Evolutionary conservation across 108 stramenopile species (phyloP).

Genomic region (Licmophora abbreviata): DNA sequence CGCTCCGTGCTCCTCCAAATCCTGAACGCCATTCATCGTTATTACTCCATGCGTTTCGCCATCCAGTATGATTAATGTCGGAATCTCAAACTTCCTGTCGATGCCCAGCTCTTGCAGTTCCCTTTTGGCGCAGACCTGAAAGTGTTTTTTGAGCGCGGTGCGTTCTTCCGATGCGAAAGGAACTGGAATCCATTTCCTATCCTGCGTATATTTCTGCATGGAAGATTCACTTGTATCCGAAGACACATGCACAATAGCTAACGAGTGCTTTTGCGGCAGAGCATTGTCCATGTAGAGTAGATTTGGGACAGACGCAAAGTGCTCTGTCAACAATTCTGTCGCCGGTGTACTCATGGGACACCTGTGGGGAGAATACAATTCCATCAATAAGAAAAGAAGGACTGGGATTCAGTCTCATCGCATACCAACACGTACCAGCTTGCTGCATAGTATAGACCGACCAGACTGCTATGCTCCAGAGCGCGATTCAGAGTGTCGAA

Average conservation of each 20-base stretch:
- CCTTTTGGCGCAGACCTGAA: conserved; percentile 35
- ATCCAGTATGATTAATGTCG: conserved; percentile 52
- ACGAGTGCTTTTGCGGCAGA: conserved; percentile 3
- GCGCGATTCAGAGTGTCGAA: conserved; percentile 46
- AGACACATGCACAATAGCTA: conserved; percentile 61
- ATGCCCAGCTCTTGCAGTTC: conserved; percentile 40
- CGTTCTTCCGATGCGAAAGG: conserved; percentile 43
- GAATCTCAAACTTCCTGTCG: conserved; percentile 49
- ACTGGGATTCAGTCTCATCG: too few species aligned
- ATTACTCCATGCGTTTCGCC: conserved; percentile 41
- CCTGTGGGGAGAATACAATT: too few species aligned
- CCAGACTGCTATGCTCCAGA: conserved; percentile 42
- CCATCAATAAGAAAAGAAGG: too few species aligned
- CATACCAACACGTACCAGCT: too few species aligned
- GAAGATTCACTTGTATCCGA: conserved; percentile 38
- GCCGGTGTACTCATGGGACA: conserved; percentile 52
- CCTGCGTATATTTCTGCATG: conserved; percentile 24
- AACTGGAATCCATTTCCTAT: conserved; percentile 39
- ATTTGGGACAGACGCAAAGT: too few species aligned
- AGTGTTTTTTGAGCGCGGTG: conserved; percentile 41
- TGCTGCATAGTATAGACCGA: conserved; percentile 62
- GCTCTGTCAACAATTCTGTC: conserved; percentile 30
- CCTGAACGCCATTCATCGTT: conserved; percentile 37
- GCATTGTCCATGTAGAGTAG: neutral
- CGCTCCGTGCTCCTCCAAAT: conserved; percentile 30